phyloP scores from a whole-genome alignment of 768 basidiomycete species.

The Mycena vitilis region DNA sequence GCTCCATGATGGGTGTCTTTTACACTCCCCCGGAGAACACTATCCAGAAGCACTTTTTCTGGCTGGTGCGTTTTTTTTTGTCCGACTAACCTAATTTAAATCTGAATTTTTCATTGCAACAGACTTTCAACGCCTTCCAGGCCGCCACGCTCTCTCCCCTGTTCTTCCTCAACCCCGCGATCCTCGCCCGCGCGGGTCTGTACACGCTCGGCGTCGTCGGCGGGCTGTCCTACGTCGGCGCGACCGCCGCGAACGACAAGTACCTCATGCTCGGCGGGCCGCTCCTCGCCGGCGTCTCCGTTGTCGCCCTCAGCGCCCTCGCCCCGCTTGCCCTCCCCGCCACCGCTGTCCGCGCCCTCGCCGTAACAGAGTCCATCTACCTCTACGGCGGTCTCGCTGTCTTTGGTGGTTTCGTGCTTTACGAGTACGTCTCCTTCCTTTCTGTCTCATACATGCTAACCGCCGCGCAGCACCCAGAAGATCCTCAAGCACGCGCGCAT shows the following conservation, averaged over 20 bases:
- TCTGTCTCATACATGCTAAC: background rate
- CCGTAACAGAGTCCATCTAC: slow-evolving; percentile 79
- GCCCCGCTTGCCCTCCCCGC: slow-evolving; percentile 89
- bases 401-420: slow-evolving; percentile 88
- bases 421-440: slow-evolving; percentile 66
- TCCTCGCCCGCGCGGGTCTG: slow-evolving; percentile 87
- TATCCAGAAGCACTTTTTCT: slow-evolving; percentile 82
- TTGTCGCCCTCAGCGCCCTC: slow-evolving; percentile 86
- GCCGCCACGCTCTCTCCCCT: slow-evolving; percentile 88
- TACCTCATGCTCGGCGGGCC: slow-evolving; percentile 90
- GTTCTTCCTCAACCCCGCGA: slow-evolving; percentile 89
- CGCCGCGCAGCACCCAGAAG: slow-evolving; percentile 79
- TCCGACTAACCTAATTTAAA: background rate
- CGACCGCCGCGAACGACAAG: slow-evolving; percentile 87
- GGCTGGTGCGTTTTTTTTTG: slow-evolving; percentile 66
- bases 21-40: slow-evolving; percentile 84
- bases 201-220: slow-evolving; percentile 92
- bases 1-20: slow-evolving; percentile 85
- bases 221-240: slow-evolving; percentile 86
- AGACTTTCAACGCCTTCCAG: slow-evolving; percentile 90
- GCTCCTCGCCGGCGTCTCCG: slow-evolving; percentile 88
- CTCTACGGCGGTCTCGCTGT: slow-evolving; percentile 92
- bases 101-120: background rate
- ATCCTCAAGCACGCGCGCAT: slow-evolving; percentile 81
- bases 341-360: slow-evolving; percentile 80